Base-by-base conservation (phyloP, 345 rosid genomes). In the Iberis pinnata region DNA sequence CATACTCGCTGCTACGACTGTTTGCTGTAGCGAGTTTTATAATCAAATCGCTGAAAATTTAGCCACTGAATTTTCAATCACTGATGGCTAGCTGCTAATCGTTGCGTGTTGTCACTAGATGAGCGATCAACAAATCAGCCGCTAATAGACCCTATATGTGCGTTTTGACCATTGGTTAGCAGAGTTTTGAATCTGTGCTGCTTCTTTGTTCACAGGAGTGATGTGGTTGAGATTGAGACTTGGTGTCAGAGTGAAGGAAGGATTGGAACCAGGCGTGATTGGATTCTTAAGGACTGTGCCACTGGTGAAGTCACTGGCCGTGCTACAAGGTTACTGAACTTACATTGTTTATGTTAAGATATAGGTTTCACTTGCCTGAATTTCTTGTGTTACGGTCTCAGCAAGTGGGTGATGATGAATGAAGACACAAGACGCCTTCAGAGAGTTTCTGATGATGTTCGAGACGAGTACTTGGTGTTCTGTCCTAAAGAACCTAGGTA, bases 351-450 rank as follows among this genome's bases (percentile, higher is more conserved):
- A n/a, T n/a, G n/a, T n/a, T n/a, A n/a, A n/a, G n/a, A n/a, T n/a
- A n/a, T n/a, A n/a, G n/a, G n/a, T n/a, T n/a, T n/a, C n/a, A n/a
- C n/a, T n/a, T n/a, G n/a, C n/a, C n/a, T 22, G 6, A 22, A 12
- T 48, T 39, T n/a, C 45, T 4, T 49, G 25, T 40, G 17, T 26
- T 35, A 52, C 38, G n/a, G n/a, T 81, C 69, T 61, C 83, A 92
- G 95, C 63, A 88, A 92, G 73, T 92, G 98, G 96, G 93, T 92
- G 65, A 92, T 92, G 98, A 92, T 92, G 96, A 92, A 88, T 61
- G 80, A 83, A 64, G 86, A 88, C 59, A 92, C 93, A 14, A 81
- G 98, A 54, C 84, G 89, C 53, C 93, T 92, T 39, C 93, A 88
- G 61, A 83, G 86, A 77, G 88, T 88, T 43, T 72, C 61, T 4